Evolutionary conservation across 2,329 filamentous ascomycete species (phyloP).

Genomic region (Mycocentrospora acerina): DNA sequence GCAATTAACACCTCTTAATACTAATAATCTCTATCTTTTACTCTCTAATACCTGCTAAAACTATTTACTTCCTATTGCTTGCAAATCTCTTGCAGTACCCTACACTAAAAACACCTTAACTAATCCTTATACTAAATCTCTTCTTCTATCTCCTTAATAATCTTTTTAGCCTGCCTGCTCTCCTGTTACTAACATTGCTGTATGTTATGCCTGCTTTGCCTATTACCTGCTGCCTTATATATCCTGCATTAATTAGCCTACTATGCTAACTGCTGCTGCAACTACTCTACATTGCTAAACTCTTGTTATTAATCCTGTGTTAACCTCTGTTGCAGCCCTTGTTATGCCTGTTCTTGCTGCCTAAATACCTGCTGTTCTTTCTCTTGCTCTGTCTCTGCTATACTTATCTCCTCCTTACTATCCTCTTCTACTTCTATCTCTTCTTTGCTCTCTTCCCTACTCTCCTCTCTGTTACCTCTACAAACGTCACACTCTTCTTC

Average conservation of each 20-base stretch:
- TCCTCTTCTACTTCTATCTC: conserved; percentile 2
- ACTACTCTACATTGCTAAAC: conserved; percentile 7
- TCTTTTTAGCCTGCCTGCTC: conserved; percentile 3
- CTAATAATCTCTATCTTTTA: conserved; percentile 3
- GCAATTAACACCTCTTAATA: conserved; percentile 7
- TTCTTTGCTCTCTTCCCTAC: conserved; percentile 1
- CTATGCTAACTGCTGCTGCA: conserved; percentile 9
- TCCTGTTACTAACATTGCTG: conserved; percentile 5
- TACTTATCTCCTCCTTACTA: neutral
- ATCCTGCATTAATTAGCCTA: conserved; percentile 9
- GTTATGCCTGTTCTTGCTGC: conserved; percentile 3
- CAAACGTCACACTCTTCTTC: conserved; percentile 9
- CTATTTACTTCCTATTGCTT: conserved; percentile 5
- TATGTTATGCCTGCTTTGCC: conserved; percentile 6
- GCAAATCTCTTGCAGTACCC: conserved; percentile 9
- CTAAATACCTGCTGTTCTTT: conserved; percentile 4
- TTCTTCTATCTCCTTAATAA: conserved; percentile 4
- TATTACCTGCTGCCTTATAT: conserved; percentile 7
- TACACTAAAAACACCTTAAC: conserved; percentile 11
- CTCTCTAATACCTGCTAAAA: conserved; percentile 2
- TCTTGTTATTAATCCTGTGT: conserved; percentile 4
- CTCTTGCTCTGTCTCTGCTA: conserved; percentile 2
- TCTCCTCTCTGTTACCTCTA: conserved; percentile 1
- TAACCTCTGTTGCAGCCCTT: conserved; percentile 3
- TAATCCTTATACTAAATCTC: conserved; percentile 7